These are phyloP conservation scores for Schwanniomyces vanrijiae DNA, from an alignment of 805 yeast species.

Conservation along the genomic window DNA sequence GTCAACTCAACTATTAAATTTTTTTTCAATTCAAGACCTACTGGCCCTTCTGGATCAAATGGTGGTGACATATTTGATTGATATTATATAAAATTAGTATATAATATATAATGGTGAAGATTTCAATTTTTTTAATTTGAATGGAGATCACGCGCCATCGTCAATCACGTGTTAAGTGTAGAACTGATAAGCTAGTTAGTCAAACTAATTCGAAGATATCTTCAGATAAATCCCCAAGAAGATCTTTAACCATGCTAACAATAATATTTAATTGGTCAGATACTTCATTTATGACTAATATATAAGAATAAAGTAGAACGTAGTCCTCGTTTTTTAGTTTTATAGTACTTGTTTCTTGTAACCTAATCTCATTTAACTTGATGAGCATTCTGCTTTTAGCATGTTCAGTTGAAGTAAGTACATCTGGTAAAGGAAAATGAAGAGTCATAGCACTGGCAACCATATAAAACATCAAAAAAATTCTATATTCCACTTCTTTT, in stretches of 20 bases:
- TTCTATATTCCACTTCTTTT: constrained; percentile 66
- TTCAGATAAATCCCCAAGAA: constrained; percentile 67
- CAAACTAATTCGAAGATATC: constrained; percentile 53
- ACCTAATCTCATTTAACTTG: constrained; percentile 62
- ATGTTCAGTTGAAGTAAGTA: constrained; percentile 75
- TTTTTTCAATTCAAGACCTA: constrained; percentile 35
- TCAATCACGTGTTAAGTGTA: no score
- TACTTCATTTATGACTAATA: constrained; percentile 67
- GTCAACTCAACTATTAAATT: constrained; percentile 35
- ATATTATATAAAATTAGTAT: background rate
- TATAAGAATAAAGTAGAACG: constrained; percentile 72
- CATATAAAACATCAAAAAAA: constrained; percentile 77
- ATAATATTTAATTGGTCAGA: constrained; percentile 64
- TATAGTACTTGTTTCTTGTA: constrained; percentile 13
- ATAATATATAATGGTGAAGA: background rate
- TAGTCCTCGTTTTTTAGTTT: constrained; percentile 65
- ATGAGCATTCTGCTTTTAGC: constrained; percentile 68
- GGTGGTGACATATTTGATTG: constrained; percentile 8
- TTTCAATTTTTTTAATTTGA: background rate
- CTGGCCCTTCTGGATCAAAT: constrained; percentile 41
- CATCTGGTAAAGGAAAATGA: constrained; percentile 75
- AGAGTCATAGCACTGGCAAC: constrained; percentile 71
- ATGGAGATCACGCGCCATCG: constrained; percentile 1
- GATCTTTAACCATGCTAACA: constrained; percentile 50
- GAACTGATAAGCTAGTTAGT: background rate